These are phyloP conservation scores for Jamesozyma gamospora DNA, from an alignment of 805 yeast species.

Conservation along the genomic window DNA sequence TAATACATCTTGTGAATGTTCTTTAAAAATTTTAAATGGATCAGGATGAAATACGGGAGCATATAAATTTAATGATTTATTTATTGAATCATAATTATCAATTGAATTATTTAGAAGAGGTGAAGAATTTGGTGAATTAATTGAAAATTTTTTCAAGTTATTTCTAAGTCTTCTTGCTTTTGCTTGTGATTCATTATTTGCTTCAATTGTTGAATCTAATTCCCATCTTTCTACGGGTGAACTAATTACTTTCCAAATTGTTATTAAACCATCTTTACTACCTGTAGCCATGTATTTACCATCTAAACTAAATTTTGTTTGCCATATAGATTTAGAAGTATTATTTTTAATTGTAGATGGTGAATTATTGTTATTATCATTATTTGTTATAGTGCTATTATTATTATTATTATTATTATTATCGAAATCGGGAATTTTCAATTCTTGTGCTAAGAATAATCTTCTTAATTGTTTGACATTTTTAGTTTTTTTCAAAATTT, in stretches of 20 bases:
- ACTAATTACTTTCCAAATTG: slow-evolving; percentile 72
- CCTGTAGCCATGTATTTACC: slow-evolving; percentile 81
- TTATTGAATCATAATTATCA: neutral
- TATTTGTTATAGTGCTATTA: neutral
- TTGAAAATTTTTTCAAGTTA: neutral
- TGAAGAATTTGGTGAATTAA: neutral
- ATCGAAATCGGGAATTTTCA: slow-evolving; percentile 13
- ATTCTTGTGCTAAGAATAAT: slow-evolving; percentile 58
- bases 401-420: neutral
- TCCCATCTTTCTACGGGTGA: slow-evolving; percentile 60
- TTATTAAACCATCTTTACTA: slow-evolving; percentile 59
- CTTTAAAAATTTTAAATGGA: slow-evolving; percentile 54
- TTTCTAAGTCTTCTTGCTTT: slow-evolving; percentile 4
- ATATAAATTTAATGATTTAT: slow-evolving; percentile 22
- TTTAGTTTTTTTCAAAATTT: slow-evolving; percentile 38
- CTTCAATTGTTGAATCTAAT: slow-evolving; percentile 17
- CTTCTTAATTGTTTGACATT: slow-evolving; percentile 40
- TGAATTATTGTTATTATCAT: neutral
- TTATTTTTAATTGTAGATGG: neutral
- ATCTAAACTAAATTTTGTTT: slow-evolving; percentile 62
- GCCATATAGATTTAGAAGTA: slow-evolving; percentile 45
- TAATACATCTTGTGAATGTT: slow-evolving; percentile 64
- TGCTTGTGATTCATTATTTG: slow-evolving; percentile 6
- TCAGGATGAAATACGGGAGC: slow-evolving; percentile 72
- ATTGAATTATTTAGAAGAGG: neutral